Conservation (phyloP, 108 stramenopile genomes). For the Discostella pseudostelligera region DNA sequence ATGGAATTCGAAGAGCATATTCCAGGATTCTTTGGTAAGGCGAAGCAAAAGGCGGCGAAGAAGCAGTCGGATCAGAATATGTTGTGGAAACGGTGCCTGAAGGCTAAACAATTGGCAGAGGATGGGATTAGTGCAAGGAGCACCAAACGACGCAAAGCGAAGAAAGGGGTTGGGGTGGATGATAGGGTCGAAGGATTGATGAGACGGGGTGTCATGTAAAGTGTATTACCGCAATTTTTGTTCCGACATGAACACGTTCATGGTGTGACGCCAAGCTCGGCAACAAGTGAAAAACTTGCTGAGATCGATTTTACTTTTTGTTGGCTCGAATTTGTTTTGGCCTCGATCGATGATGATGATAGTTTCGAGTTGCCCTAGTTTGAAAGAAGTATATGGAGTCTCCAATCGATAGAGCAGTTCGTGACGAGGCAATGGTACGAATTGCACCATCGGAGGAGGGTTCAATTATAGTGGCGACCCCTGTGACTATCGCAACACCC, state of each 20-base stretch:
- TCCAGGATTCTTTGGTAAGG: slow-evolving; percentile 84
- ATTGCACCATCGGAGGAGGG: not conserved
- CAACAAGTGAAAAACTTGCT: not conserved
- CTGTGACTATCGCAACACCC: not conserved
- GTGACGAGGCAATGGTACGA: too few relatives aligned
- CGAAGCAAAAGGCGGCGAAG: slow-evolving; percentile 80
- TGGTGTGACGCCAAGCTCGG: not conserved
- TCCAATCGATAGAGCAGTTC: too few relatives aligned
- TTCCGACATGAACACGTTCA: too few relatives aligned
- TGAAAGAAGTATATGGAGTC: too few relatives aligned
- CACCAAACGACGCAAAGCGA: slow-evolving; percentile 6
- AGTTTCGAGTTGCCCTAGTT: too few relatives aligned
- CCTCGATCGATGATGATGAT: too few relatives aligned
- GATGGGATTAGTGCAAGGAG: not conserved
- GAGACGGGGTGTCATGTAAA: slow-evolving; percentile 7
- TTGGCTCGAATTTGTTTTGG: not conserved
- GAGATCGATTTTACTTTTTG: not conserved
- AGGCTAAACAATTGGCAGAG: slow-evolving; percentile 42
- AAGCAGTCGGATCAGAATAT: slow-evolving; percentile 68
- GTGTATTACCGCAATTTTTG: too few relatives aligned
- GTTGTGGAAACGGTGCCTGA: slow-evolving; percentile 67
- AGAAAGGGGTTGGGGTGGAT: not conserved
- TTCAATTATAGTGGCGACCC: not conserved
- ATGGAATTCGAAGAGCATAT: slow-evolving; percentile 85
- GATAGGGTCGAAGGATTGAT: slow-evolving; percentile 8